Evolutionary conservation across 2,329 filamentous ascomycete genomes (phyloP).

Genomic region (Tetracladium maxilliforme): DNA sequence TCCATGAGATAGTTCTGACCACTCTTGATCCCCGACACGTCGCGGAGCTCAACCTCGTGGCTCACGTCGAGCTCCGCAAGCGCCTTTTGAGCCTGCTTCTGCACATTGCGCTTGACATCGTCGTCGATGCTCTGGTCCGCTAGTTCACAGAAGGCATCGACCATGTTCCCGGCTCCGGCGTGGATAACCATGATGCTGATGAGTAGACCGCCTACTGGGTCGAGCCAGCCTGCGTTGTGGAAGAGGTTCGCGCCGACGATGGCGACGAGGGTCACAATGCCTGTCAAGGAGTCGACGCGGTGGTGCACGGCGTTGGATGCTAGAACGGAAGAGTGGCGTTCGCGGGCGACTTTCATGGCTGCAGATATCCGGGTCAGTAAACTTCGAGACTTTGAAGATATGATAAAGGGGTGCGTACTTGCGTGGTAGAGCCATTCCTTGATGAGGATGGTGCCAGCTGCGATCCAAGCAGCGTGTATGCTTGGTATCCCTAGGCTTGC

Average conservation of each 20-base stretch:
- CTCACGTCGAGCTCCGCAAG: slow-evolving; percentile 37
- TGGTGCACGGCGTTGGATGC: slow-evolving; percentile 95
- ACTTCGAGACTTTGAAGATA: not conserved
- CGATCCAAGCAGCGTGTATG: slow-evolving; percentile 89
- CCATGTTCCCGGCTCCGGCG: slow-evolving; percentile 77
- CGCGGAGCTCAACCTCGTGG: slow-evolving; percentile 53
- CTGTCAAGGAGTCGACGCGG: slow-evolving; percentile 88
- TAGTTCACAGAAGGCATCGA: slow-evolving; percentile 69
- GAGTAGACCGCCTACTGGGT: slow-evolving; percentile 81
- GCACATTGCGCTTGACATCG: slow-evolving; percentile 62
- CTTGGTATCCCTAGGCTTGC: slow-evolving; percentile 61
- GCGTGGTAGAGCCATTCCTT: slow-evolving; percentile 97
- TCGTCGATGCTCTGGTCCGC: slow-evolving; percentile 82
- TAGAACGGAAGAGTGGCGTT: slow-evolving; percentile 89
- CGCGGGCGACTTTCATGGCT: slow-evolving; percentile 91
- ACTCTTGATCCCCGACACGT: slow-evolving; percentile 82
- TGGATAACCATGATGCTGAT: slow-evolving; percentile 91
- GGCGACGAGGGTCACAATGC: slow-evolving; percentile 78
- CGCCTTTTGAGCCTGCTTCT: slow-evolving; percentile 46
- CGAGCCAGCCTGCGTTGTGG: slow-evolving; percentile 76
- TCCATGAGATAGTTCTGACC: slow-evolving; percentile 95
- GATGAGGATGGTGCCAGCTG: slow-evolving; percentile 73
- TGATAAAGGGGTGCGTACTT: slow-evolving; percentile 43
- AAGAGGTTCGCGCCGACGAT: slow-evolving; percentile 84
- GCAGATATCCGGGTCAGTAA: slow-evolving; percentile 9